Evolutionary conservation across 2,329 filamentous ascomycete species (phyloP).

Genomic region (Aspergillus arachidicola): DNA sequence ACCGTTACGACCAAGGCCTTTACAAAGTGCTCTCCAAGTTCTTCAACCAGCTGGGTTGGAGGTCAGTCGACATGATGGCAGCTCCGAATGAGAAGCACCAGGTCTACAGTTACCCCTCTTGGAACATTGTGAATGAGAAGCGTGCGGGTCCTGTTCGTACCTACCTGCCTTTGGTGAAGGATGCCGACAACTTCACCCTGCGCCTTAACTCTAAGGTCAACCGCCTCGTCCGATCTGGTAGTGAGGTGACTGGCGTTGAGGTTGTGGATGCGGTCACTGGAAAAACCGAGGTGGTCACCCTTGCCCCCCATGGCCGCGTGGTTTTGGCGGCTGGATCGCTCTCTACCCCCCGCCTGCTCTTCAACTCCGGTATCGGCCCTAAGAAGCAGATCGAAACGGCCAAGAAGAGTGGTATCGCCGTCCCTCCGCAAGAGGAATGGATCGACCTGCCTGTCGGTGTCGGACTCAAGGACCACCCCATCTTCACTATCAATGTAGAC

Average conservation of each 20-base stretch:
- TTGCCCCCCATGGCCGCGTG: slow-evolving; percentile 65
- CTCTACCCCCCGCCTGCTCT: slow-evolving; percentile 68
- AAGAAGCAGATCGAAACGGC: slow-evolving; percentile 50
- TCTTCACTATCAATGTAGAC: slow-evolving; percentile 23
- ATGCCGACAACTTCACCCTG: slow-evolving; percentile 65
- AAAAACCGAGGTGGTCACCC: slow-evolving; percentile 62
- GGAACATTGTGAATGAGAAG: slow-evolving; percentile 67
- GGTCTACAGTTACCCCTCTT: slow-evolving; percentile 64
- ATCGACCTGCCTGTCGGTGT: slow-evolving; percentile 56
- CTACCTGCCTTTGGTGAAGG: slow-evolving; percentile 65
- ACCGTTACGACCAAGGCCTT: slow-evolving; percentile 66
- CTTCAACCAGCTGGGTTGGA: slow-evolving; percentile 63
- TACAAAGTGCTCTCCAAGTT: slow-evolving; percentile 64
- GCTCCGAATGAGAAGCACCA: slow-evolving; percentile 65
- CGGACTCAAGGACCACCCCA: slow-evolving; percentile 50
- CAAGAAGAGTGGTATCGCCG: slow-evolving; percentile 44
- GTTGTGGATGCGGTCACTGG: slow-evolving; percentile 21
- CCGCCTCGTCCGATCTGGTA: slow-evolving; percentile 63
- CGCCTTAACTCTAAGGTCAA: slow-evolving; percentile 68
- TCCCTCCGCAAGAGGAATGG: slow-evolving; percentile 49
- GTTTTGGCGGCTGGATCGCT: slow-evolving; percentile 70
- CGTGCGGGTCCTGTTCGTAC: slow-evolving; percentile 70
- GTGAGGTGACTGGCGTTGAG: slow-evolving; percentile 58
- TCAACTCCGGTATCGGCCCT: slow-evolving; percentile 71
- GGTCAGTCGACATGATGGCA: slow-evolving; percentile 60